A percentile compares a stretch with the other conserved stretches of the same genome.
phyloP scores from a whole-genome alignment of 2,329 filamentous ascomycete genomes.

The Penicillium sp. region DNA sequence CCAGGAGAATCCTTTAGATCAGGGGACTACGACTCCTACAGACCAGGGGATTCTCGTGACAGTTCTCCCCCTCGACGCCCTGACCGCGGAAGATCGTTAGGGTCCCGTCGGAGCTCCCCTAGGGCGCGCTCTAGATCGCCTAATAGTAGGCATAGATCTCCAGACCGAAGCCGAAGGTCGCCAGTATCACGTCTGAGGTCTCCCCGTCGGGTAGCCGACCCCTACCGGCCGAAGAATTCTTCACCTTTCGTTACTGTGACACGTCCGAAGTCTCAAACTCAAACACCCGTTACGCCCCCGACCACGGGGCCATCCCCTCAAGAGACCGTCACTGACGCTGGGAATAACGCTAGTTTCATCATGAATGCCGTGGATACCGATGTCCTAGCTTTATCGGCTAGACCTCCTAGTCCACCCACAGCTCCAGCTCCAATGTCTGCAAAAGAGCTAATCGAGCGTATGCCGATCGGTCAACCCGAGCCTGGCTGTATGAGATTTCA shows the following conservation, averaged over 20 bases:
- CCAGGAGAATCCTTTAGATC: not conserved
- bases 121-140: not conserved
- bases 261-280: not conserved
- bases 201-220: not conserved
- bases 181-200: not conserved
- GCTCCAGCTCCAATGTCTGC: not conserved
- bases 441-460: constrained; percentile 15
- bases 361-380: too few species aligned
- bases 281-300: not conserved
- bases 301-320: not conserved
- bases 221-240: not conserved
- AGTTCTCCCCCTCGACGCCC: not conserved
- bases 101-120: constrained; percentile 1
- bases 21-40: not conserved
- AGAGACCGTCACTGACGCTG: not conserved
- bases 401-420: not conserved
- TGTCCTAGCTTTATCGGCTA: not conserved
- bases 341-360: too few species aligned
- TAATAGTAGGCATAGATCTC: not conserved
- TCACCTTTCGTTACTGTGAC: constrained; percentile 7
- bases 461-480: constrained; percentile 13
- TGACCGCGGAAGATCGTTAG: not conserved
- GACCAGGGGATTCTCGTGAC: not conserved
- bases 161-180: not conserved
- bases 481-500: not conserved